A percentile compares a stretch with the other conserved stretches of the same genome.
Evolutionary conservation across 1,284 basidiomycete species (phyloP).

Genomic region (Mycena citricolor): DNA sequence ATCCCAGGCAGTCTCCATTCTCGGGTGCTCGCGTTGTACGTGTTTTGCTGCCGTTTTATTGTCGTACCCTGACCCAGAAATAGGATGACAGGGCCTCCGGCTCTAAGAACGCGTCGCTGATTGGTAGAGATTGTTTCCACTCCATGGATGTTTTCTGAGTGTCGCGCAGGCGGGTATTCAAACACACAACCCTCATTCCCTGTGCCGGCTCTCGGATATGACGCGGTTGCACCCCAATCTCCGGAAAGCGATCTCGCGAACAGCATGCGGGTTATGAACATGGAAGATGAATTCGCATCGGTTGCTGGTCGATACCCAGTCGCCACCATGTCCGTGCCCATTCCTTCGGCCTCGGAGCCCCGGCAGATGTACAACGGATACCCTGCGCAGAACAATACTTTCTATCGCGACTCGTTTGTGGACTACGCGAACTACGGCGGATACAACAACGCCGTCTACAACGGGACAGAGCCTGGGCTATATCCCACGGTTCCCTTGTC

Average conservation of each 20-base stretch:
- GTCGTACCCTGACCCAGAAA: slow-evolving; percentile 24
- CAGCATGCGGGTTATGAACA: slow-evolving; percentile 63
- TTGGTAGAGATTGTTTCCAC: slow-evolving; percentile 46
- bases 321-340: slow-evolving; percentile 16
- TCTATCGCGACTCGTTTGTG: slow-evolving; percentile 37
- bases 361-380: slow-evolving; percentile 19
- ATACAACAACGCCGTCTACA: no score
- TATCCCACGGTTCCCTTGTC: no score
- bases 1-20: slow-evolving; percentile 35
- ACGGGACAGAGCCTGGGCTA: no score
- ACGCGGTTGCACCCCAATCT: slow-evolving; percentile 42
- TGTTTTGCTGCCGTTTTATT: slow-evolving; percentile 24
- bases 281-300: slow-evolving; percentile 55
- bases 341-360: slow-evolving; percentile 23
- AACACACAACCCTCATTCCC: slow-evolving; percentile 30
- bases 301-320: slow-evolving; percentile 10
- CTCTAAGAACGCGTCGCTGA: slow-evolving; percentile 43
- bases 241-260: slow-evolving; percentile 54
- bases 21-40: slow-evolving; percentile 45
- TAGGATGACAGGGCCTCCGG: slow-evolving; percentile 50
- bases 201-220: slow-evolving; percentile 36
- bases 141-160: no score
- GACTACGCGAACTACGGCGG: no score
- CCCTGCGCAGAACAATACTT: slow-evolving; percentile 17
- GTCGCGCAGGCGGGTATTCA: slow-evolving; percentile 37